Conservation (phyloP, 345 rosid genomes). For the Eucalyptus dawsonii region DNA sequence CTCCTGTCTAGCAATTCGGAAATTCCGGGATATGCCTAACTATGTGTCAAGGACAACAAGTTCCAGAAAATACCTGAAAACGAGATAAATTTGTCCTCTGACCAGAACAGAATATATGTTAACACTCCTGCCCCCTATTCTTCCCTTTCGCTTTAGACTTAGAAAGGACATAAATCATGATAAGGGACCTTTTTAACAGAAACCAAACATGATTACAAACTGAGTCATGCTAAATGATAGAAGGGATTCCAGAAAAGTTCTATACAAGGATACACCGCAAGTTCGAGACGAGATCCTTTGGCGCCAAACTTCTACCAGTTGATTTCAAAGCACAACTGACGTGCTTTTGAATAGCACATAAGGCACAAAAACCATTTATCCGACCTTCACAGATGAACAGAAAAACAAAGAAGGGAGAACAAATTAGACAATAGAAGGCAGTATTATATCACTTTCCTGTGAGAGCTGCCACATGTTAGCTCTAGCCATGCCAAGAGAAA, state of each 20-base stretch:
- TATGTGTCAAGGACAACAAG: constrained; percentile 16
- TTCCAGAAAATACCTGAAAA: not conserved
- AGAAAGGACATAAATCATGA: not conserved
- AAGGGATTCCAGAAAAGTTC: not conserved
- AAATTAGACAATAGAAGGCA: not conserved
- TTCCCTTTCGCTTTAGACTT: not conserved
- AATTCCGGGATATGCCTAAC: constrained; percentile 82
- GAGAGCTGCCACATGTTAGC: not conserved
- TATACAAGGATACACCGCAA: constrained; percentile 67
- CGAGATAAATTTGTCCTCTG: not conserved
- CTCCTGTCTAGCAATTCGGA: constrained; percentile 73
- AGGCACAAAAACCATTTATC: constrained; percentile 86
- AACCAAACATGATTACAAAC: not conserved
- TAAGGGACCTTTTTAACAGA: not conserved
- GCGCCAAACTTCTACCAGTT: constrained; percentile 61
- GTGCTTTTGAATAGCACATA: constrained; percentile 97
- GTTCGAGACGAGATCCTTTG: constrained; percentile 82
- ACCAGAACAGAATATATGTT: not conserved
- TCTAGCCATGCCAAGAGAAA: not conserved
- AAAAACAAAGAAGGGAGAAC: not conserved
- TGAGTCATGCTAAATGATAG: not conserved
- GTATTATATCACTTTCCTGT: not conserved
- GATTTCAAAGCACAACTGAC: constrained; percentile 72
- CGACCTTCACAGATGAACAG: constrained; percentile 46
- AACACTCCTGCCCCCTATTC: not conserved